These are phyloP conservation scores for Camellia oleifera DNA, from an alignment of 179 eudicot species.

Conservation along the genomic window DNA sequence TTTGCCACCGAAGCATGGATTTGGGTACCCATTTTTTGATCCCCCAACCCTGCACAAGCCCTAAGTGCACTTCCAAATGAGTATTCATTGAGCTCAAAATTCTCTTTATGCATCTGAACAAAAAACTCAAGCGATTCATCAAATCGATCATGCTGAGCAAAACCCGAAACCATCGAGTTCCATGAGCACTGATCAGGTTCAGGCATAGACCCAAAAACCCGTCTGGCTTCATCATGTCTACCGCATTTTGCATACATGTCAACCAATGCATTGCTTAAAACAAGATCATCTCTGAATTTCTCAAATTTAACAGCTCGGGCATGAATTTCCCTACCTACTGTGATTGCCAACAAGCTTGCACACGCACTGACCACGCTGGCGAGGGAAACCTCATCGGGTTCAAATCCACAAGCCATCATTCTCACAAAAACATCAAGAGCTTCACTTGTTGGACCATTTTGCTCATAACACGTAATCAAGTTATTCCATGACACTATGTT, in stretches of 20 bases:
- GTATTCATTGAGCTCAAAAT: conserved; percentile 55
- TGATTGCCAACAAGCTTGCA: conserved; percentile 51
- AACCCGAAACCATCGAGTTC: conserved; percentile 73
- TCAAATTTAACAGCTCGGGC: conserved; percentile 49
- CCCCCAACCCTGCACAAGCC: conserved; percentile 72
- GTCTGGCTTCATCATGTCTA: conserved; percentile 49
- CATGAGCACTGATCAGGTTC: conserved; percentile 80
- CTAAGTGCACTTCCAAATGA: conserved; percentile 75
- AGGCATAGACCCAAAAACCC: conserved; percentile 43
- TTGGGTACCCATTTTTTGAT: conserved; percentile 52
- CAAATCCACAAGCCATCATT: conserved; percentile 51
- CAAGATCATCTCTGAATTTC: conserved; percentile 43
- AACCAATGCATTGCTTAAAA: conserved; percentile 71
- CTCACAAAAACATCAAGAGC: conserved; percentile 50
- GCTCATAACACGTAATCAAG: conserved; percentile 77
- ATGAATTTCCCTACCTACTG: conserved; percentile 65
- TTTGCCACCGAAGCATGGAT: conserved; percentile 62
- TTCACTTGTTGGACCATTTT: conserved; percentile 66
- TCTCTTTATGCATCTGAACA: conserved; percentile 55
- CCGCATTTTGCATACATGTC: conserved; percentile 83
- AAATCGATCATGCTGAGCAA: conserved; percentile 57
- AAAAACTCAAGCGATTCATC: conserved; percentile 57
- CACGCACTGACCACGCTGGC: conserved; percentile 89
- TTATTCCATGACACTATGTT: conserved; percentile 77
- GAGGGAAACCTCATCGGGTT: conserved; percentile 68